Evolutionary conservation across 1,284 basidiomycete species (phyloP).

Genomic region (Ustilago bromivora): DNA sequence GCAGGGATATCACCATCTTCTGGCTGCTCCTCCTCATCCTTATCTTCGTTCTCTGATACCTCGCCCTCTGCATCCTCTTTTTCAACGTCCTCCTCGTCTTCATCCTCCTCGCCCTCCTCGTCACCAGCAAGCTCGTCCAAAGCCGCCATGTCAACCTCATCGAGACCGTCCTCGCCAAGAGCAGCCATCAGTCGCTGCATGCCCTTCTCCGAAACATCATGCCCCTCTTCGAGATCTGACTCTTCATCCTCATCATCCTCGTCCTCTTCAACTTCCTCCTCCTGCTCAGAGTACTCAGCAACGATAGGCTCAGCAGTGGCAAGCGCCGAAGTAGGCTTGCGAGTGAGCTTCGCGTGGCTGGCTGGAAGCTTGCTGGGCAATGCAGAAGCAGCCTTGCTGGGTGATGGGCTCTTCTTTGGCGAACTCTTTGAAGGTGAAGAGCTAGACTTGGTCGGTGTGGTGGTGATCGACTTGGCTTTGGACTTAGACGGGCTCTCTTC

Average conservation of each 20-base stretch:
- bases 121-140: slow-evolving; percentile 51
- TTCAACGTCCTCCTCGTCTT: slow-evolving; percentile 46
- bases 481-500: slow-evolving; percentile 7
- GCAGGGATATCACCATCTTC: slow-evolving; percentile 37
- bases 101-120: slow-evolving; percentile 42
- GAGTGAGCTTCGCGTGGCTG: slow-evolving; percentile 38
- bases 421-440: slow-evolving; percentile 12
- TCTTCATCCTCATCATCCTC: slow-evolving; percentile 48
- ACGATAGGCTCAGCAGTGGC: slow-evolving; percentile 47
- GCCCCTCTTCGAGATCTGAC: slow-evolving; percentile 59
- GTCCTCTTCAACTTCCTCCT: slow-evolving; percentile 36
- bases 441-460: slow-evolving; percentile 28
- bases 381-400: background rate
- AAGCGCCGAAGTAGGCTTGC: slow-evolving; percentile 41
- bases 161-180: slow-evolving; percentile 63
- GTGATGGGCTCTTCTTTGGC: slow-evolving; percentile 24
- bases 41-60: slow-evolving; percentile 18
- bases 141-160: slow-evolving; percentile 61
- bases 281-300: slow-evolving; percentile 45
- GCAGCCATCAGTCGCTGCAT: slow-evolving; percentile 64
- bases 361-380: slow-evolving; percentile 41
- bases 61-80: slow-evolving; percentile 42
- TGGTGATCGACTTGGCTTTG: slow-evolving; percentile 14
- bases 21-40: slow-evolving; percentile 23
- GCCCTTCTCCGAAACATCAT: slow-evolving; percentile 63